Conservation (phyloP, 2,329 filamentous ascomycete genomes). For the Didymella segeticola region DNA sequence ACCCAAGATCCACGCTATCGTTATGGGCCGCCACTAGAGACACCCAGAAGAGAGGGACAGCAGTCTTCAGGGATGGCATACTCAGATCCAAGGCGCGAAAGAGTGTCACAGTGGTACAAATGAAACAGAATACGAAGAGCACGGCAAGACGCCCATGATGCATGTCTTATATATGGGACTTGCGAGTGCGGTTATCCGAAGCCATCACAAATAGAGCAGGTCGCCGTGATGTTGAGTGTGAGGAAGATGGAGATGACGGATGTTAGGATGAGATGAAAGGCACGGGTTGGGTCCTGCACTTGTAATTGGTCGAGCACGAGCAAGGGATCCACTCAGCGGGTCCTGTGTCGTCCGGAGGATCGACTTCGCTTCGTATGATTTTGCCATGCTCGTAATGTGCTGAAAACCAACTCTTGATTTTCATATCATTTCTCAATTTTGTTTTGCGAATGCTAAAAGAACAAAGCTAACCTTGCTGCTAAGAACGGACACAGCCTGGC, state of each 20-base stretch:
- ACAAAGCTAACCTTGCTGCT: neutral
- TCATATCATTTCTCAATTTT: too few species aligned
- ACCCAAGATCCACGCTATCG: conserved; percentile 35
- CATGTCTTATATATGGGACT: conserved; percentile 32
- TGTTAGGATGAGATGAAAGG: conserved; percentile 13
- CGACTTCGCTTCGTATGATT: neutral
- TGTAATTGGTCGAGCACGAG: conserved; percentile 21
- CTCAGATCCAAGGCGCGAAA: conserved; percentile 21
- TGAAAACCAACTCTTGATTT: too few species aligned
- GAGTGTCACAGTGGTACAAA: conserved; percentile 28
- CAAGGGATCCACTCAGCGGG: neutral
- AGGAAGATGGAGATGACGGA: conserved; percentile 8
- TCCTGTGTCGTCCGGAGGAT: neutral
- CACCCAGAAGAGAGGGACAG: conserved; percentile 28
- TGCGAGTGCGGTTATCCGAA: conserved; percentile 5
- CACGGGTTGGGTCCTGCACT: conserved; percentile 23
- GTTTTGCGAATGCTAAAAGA: too few species aligned
- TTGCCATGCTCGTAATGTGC: too few species aligned
- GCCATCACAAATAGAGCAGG: conserved; percentile 32
- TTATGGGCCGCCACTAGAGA: conserved; percentile 23
- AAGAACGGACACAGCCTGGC: neutral
- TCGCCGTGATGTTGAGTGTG: conserved; percentile 19
- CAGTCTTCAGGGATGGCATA: conserved; percentile 28
- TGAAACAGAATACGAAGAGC: conserved; percentile 24
- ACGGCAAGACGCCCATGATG: conserved; percentile 21